Base-by-base conservation (phyloP, 306 rosid genomes). In the Senna siamea region DNA sequence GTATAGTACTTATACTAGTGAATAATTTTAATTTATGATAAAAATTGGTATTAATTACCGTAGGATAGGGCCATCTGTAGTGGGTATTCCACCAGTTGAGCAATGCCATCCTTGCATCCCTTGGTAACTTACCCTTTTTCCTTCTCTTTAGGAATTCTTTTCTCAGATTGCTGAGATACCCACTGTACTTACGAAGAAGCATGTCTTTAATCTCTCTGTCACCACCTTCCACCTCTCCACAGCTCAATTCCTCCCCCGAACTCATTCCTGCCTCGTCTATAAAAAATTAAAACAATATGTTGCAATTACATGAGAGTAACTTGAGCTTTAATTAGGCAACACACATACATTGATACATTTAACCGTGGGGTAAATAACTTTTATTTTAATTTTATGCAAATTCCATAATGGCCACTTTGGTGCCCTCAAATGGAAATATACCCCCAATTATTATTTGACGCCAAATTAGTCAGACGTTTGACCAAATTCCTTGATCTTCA, bases 51-150 rank as follows among this genome's bases (percentile, higher is more conserved):
- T 37, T 35, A 34, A 17, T 79, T 86, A 92, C 98, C 86, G 93
- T 87, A 43, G 98, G 98, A 75, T 90, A 93, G 28, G 98, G 98
- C 97, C 98, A 93, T 73, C 88, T 83, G 73, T 78, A 81, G 54
- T 93, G 98, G 8, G 80, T 1, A 60, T 59, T 93, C 98, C 97
- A 90, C 97, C 98, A 93, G 11, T 87, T 76, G 61, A 87, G 50
- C 3, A 93, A 65, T 3, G 84, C 37, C 50, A 63, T 74, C 73
- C 86, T 90, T 61, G 98, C 97, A 72, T 86, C 92, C 73, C 84
- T 93, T 32, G 98, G 97, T n/a, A 93, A 87, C 85, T 93, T 91
- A 61, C 93, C 97, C 66, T 86, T 93, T 89, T 90, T 93, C 51
- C 92, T 84, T 48, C 83, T 87, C 82, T 87, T 90, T 3, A 89